Conservation (phyloP, 2,329 filamentous ascomycete species). For the Trichoderma endophyticum region DNA sequence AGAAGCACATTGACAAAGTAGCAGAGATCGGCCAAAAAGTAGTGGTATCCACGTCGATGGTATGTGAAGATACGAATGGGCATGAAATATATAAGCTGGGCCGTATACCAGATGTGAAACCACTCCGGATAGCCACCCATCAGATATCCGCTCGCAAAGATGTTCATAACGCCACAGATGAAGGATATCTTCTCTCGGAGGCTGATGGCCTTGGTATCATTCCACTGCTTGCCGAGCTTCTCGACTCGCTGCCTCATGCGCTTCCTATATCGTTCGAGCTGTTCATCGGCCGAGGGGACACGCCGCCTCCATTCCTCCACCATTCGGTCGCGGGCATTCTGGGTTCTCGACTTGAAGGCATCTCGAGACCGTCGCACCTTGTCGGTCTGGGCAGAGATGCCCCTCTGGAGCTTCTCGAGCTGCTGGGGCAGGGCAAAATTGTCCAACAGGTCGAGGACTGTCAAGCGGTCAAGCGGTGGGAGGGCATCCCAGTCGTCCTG, state of each 20-base stretch:
- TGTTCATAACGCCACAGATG: slow-evolving; percentile 93
- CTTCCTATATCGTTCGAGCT: slow-evolving; percentile 83
- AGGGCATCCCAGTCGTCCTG: slow-evolving; percentile 86
- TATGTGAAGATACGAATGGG: slow-evolving; percentile 92
- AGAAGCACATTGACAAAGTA: slow-evolving; percentile 95
- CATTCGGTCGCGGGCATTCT: slow-evolving; percentile 80
- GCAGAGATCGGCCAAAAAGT: slow-evolving; percentile 94
- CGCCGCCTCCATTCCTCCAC: slow-evolving; percentile 90
- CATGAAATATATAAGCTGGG: slow-evolving; percentile 91
- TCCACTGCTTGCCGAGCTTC: slow-evolving; percentile 80
- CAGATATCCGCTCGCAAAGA: slow-evolving; percentile 93
- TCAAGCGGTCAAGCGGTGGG: slow-evolving; percentile 83
- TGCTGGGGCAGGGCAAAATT: slow-evolving; percentile 89
- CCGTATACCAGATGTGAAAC: slow-evolving; percentile 92
- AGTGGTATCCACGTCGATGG: slow-evolving; percentile 87
- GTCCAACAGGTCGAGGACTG: slow-evolving; percentile 89
- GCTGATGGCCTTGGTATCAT: slow-evolving; percentile 83
- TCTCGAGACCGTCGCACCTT: slow-evolving; percentile 81
- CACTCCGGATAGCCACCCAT: slow-evolving; percentile 81
- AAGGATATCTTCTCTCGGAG: slow-evolving; percentile 92
- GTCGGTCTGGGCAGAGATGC: slow-evolving; percentile 76
- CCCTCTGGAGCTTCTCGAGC: slow-evolving; percentile 84
- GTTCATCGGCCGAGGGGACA: slow-evolving; percentile 83
- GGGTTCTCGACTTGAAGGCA: slow-evolving; percentile 70
- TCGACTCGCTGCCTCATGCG: slow-evolving; percentile 90